These are phyloP conservation scores for Pichia pseudocactophila DNA, from an alignment of 805 yeast species.

Conservation along the genomic window DNA sequence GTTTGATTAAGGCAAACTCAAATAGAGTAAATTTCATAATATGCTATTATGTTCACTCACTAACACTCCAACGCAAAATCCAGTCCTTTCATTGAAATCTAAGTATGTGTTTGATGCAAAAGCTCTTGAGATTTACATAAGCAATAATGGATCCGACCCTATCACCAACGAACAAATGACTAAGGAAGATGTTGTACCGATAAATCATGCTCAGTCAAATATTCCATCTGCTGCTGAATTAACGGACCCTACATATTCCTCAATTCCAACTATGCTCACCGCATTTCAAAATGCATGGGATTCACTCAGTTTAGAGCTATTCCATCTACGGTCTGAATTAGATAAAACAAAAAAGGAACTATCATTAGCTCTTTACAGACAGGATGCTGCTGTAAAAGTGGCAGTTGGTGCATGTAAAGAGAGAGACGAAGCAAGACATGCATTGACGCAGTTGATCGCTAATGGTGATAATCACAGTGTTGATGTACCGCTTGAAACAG, in stretches of 20 bases:
- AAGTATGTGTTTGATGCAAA: conserved; percentile 61
- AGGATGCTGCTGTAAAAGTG: conserved; percentile 86
- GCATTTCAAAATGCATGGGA: conserved; percentile 88
- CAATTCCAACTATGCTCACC: conserved; percentile 71
- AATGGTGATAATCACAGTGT: conserved; percentile 24
- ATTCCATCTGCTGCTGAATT: conserved; percentile 12
- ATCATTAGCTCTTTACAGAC: conserved; percentile 68
- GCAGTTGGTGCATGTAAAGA: conserved; percentile 70
- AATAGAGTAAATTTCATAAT: no score
- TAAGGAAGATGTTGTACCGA: conserved; percentile 46
- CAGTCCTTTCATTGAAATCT: conserved; percentile 70
- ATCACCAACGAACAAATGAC: conserved; percentile 53
- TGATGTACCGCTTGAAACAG: conserved; percentile 12
- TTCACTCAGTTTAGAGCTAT: conserved; percentile 71
- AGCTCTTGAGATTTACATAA: conserved; percentile 52
- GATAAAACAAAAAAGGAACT: conserved; percentile 59
- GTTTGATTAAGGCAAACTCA: no score
- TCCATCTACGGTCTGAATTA: conserved; percentile 65
- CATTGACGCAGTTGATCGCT: conserved; percentile 47
- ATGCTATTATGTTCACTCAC: conserved; percentile 35
- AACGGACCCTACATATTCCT: conserved; percentile 35
- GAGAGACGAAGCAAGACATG: conserved; percentile 62
- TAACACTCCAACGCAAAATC: conserved; percentile 58
- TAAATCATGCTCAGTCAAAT: conserved; percentile 10
- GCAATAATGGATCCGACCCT: conserved; percentile 68